Percentiles rank a stretch among this genome's conserved stretches.
Evolutionary conservation across 1,284 basidiomycete species (phyloP).

Genomic region (Inonotus hispidus): DNA sequence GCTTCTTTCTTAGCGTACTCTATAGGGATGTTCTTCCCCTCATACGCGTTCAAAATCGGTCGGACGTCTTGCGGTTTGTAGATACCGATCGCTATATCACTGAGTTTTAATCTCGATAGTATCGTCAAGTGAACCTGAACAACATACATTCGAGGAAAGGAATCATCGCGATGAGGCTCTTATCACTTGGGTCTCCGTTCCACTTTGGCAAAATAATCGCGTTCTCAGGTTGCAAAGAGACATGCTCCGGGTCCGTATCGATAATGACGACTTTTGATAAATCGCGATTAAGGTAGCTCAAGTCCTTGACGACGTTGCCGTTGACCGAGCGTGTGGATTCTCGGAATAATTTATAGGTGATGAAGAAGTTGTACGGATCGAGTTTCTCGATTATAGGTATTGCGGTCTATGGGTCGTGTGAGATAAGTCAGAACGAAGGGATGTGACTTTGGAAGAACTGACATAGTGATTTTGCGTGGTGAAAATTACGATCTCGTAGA

Average conservation of each 20-base stretch:
- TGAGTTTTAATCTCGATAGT: slow-evolving; percentile 9
- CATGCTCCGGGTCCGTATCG: slow-evolving; percentile 81
- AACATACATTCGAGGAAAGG: slow-evolving; percentile 93
- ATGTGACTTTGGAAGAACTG: slow-evolving; percentile 28
- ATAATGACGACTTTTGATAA: slow-evolving; percentile 86
- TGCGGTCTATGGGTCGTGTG: slow-evolving; percentile 58
- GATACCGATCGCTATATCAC: slow-evolving; percentile 73
- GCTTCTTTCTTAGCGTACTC: slow-evolving; percentile 89
- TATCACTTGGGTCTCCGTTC: slow-evolving; percentile 78
- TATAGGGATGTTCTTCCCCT: slow-evolving; percentile 81
- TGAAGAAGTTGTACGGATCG: slow-evolving; percentile 88
- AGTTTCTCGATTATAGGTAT: slow-evolving; percentile 90
- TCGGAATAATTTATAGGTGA: slow-evolving; percentile 87
- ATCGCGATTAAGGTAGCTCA: slow-evolving; percentile 91
- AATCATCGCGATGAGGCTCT: slow-evolving; percentile 84
- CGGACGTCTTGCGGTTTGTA: slow-evolving; percentile 84
- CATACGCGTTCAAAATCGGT: slow-evolving; percentile 80
- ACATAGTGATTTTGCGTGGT: slow-evolving; percentile 90
- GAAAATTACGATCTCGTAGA: slow-evolving; percentile 97
- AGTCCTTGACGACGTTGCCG: slow-evolving; percentile 83
- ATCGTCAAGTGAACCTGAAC: background rate
- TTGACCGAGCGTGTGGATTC: slow-evolving; percentile 81
- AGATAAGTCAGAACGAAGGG: slow-evolving; percentile 8
- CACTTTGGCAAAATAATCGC: slow-evolving; percentile 83
- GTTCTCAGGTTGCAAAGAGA: slow-evolving; percentile 84